Percentiles rank a stretch among this genome's conserved stretches.
phyloP scores from a whole-genome alignment of 345 rosid genomes.

The Gossypium mustelinum region DNA sequence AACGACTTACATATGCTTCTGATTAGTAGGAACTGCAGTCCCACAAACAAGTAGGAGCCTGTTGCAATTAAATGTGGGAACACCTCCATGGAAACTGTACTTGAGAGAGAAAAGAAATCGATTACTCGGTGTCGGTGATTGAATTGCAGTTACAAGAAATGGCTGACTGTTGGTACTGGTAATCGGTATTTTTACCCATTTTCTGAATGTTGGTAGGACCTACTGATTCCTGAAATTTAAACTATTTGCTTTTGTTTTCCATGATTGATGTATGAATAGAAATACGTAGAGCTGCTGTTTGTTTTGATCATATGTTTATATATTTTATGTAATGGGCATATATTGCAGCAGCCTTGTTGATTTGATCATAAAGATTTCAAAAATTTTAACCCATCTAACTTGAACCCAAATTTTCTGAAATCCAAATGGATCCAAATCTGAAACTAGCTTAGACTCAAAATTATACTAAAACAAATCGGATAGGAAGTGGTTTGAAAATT shows the following conservation, averaged over 20 bases:
- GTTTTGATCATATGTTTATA: not conserved
- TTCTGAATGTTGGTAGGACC: not conserved
- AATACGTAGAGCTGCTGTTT: not conserved
- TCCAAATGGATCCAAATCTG: too few relatives aligned
- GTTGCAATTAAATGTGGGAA: not conserved
- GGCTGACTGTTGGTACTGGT: not conserved
- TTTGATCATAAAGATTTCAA: too few relatives aligned
- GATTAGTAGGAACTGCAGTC: slow-evolving; percentile 36
- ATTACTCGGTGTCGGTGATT: not conserved
- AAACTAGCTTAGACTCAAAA: too few relatives aligned
- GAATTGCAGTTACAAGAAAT: not conserved
- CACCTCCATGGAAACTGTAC: not conserved
- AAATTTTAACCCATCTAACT: too few relatives aligned
- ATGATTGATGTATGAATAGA: not conserved
- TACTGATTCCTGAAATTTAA: not conserved
- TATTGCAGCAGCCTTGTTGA: too few relatives aligned
- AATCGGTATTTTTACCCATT: not conserved
- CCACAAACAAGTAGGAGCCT: slow-evolving; percentile 9
- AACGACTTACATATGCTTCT: slow-evolving; percentile 44
- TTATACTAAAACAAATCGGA: too few relatives aligned
- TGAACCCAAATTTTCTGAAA: too few relatives aligned
- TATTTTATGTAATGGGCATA: too few relatives aligned
- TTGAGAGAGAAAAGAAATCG: not conserved
- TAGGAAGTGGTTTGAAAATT: too few relatives aligned
- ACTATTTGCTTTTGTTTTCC: not conserved